phyloP scores from a whole-genome alignment of 768 basidiomycete species.

The Bullera alba region DNA sequence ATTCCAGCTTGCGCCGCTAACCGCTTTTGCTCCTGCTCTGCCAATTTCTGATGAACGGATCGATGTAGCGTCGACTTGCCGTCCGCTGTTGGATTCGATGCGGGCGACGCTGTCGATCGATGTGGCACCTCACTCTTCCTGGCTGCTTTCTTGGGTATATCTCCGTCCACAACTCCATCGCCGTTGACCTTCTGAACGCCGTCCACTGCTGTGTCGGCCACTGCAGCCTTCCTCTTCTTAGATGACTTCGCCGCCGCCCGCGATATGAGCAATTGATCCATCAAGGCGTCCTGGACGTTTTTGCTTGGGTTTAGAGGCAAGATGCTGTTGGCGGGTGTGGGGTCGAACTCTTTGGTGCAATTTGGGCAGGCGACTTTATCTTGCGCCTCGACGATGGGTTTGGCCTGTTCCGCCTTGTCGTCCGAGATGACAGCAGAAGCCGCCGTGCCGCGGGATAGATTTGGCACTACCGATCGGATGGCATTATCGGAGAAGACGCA shows the following conservation, averaged over 20 bases:
- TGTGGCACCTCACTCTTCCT: background rate
- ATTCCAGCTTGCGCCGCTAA: slow-evolving; percentile 58
- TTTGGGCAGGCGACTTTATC: slow-evolving; percentile 27
- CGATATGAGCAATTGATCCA: slow-evolving; percentile 17
- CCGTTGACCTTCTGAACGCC: background rate
- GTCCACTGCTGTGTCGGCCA: background rate
- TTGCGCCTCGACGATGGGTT: slow-evolving; percentile 9
- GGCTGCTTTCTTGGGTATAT: slow-evolving; percentile 46
- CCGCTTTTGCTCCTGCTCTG: slow-evolving; percentile 73
- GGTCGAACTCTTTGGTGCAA: slow-evolving; percentile 34
- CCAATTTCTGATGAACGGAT: slow-evolving; percentile 64
- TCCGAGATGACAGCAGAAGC: slow-evolving; percentile 3
- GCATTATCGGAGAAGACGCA: slow-evolving; percentile 85
- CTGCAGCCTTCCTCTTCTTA: slow-evolving; percentile 37
- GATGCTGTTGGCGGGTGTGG: slow-evolving; percentile 11
- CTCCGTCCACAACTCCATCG: slow-evolving; percentile 40
- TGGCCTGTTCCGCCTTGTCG: slow-evolving; percentile 5
- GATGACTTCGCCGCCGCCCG: slow-evolving; percentile 28
- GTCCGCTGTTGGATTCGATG: background rate
- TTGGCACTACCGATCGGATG: slow-evolving; percentile 66
- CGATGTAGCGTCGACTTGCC: slow-evolving; percentile 49
- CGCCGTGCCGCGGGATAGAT: slow-evolving; percentile 60
- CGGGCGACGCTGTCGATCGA: background rate
- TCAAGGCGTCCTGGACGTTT: slow-evolving; percentile 27
- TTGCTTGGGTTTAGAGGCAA: slow-evolving; percentile 37